Evolutionary conservation across 2,329 filamentous ascomycete genomes (phyloP).

Genomic region (Trichoderma cornu-damae): DNA sequence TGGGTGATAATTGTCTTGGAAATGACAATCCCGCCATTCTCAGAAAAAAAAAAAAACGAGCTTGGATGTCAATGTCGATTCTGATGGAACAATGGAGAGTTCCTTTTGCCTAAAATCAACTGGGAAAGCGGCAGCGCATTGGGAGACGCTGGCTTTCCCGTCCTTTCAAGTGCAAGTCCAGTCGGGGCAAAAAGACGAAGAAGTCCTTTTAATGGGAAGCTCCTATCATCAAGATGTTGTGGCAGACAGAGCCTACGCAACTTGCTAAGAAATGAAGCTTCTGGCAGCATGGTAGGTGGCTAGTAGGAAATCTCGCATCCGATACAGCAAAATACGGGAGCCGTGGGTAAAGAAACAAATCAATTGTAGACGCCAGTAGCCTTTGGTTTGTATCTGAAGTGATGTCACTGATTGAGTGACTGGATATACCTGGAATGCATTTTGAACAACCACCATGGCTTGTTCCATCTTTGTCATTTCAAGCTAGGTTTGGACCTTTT

Average conservation of each 20-base stretch:
- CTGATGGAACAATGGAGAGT: neutral
- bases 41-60: too few relatives aligned
- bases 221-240: neutral
- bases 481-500: too few relatives aligned
- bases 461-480: too few relatives aligned
- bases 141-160: neutral
- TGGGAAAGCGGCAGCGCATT: neutral
- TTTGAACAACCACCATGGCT: too few relatives aligned
- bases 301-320: too few relatives aligned
- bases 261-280: neutral
- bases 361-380: too few relatives aligned
- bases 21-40: neutral
- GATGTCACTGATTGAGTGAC: too few relatives aligned
- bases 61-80: neutral
- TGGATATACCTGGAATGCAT: too few relatives aligned
- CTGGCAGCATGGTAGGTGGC: neutral
- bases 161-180: neutral
- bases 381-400: too few relatives aligned
- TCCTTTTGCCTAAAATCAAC: slow-evolving; percentile 9
- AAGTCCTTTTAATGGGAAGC: neutral
- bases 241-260: neutral
- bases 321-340: too few relatives aligned
- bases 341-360: too few relatives aligned
- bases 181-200: neutral
- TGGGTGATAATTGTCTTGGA: neutral